Evolutionary conservation across 2,329 filamentous ascomycete genomes (phyloP).

Genomic region (Hypoxylon rubiginosum): DNA sequence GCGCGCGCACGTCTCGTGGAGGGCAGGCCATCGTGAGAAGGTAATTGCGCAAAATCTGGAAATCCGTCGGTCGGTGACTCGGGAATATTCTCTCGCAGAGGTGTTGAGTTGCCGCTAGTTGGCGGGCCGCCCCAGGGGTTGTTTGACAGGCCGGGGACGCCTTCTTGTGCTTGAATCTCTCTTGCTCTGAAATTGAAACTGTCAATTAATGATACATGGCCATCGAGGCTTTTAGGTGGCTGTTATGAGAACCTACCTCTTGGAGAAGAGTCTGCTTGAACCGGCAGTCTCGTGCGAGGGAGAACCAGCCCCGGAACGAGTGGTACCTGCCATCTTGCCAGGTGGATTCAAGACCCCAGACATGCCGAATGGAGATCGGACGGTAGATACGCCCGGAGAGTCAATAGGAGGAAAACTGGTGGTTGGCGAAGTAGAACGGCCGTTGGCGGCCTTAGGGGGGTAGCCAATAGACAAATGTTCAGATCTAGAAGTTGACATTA

Average conservation of each 20-base stretch:
- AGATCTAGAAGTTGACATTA: conserved; percentile 92
- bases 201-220: conserved; percentile 28
- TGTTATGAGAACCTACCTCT: conserved; percentile 76
- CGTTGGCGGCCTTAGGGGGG: conserved; percentile 75
- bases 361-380: conserved; percentile 81
- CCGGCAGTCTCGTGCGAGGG: conserved; percentile 90
- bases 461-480: conserved; percentile 90
- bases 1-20: conserved; percentile 86
- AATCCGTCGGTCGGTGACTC: conserved; percentile 97
- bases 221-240: neutral
- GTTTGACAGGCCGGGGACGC: conserved; percentile 75
- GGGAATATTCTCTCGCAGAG: conserved; percentile 95
- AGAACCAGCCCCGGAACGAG: conserved; percentile 91
- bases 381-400: conserved; percentile 69
- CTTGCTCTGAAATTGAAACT: conserved; percentile 73
- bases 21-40: conserved; percentile 74
- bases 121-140: conserved; percentile 95
- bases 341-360: conserved; percentile 71
- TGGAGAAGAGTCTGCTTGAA: conserved; percentile 83
- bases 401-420: conserved; percentile 80
- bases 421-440: conserved; percentile 82
- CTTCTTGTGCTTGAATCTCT: conserved; percentile 98
- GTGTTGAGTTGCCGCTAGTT: conserved; percentile 95
- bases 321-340: conserved; percentile 69
- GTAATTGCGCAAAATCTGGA: conserved; percentile 84